Percentiles rank a stretch among this genome's conserved stretches.
Evolutionary conservation across 495 filamentous ascomycete genomes (phyloP).

Genomic region (Penicillium flavigenum): DNA sequence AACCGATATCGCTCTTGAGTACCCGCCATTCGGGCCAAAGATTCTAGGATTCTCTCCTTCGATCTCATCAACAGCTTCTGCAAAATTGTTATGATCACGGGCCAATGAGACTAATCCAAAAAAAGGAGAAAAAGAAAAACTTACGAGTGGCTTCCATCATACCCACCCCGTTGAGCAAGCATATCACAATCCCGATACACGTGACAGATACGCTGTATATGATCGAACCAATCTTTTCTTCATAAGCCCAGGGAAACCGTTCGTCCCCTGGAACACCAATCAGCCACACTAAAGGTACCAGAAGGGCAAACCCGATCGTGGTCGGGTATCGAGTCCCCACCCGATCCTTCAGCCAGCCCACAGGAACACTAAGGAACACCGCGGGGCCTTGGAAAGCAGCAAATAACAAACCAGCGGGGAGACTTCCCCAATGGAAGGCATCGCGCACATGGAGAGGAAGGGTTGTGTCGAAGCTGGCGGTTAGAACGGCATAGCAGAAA

Average conservation of each 20-base stretch:
- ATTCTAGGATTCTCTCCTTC: slow-evolving; percentile 21
- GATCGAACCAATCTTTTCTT: slow-evolving; percentile 6
- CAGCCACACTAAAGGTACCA: slow-evolving; percentile 23
- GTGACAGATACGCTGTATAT: slow-evolving; percentile 19
- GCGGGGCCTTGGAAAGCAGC: slow-evolving; percentile 21
- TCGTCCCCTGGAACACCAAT: slow-evolving; percentile 26
- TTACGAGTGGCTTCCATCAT: slow-evolving; percentile 28
- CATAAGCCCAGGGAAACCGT: slow-evolving; percentile 20
- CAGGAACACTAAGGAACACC: slow-evolving; percentile 23
- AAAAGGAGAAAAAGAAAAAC: slow-evolving; percentile 4
- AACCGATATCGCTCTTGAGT: slow-evolving; percentile 33
- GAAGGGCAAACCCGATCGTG: slow-evolving; percentile 19
- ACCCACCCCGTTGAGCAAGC: slow-evolving; percentile 26
- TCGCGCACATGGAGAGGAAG: slow-evolving; percentile 30
- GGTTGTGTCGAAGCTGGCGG: slow-evolving; percentile 31
- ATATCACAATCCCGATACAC: slow-evolving; percentile 14
- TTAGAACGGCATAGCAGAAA: slow-evolving; percentile 18
- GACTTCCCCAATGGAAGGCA: slow-evolving; percentile 24
- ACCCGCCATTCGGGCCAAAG: slow-evolving; percentile 27
- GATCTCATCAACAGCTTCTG: slow-evolving; percentile 26
- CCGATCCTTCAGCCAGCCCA: slow-evolving; percentile 31
- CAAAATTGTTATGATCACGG: background rate
- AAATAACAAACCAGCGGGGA: slow-evolving; percentile 26
- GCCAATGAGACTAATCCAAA: background rate
- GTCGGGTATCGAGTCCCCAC: slow-evolving; percentile 25